Evolutionary conservation across 192 early-diverging fungal species (phyloP), one percentile per base, ranked within the genome.

Genomic region (Entrophospora sp.): DNA sequence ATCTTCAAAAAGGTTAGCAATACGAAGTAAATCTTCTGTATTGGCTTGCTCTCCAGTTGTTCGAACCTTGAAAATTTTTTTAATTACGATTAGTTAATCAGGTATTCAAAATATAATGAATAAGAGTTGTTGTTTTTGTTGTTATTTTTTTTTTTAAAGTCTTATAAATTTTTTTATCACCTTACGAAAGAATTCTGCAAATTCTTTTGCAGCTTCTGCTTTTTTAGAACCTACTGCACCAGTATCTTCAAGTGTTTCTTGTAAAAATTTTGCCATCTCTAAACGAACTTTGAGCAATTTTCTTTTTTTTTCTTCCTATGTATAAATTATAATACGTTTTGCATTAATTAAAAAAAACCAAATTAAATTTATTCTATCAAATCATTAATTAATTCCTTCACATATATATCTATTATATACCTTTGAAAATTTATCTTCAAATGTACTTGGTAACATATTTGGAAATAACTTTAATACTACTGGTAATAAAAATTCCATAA

Each of bases 371-470:
- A 18, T 46, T 20, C 12, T 25, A 12, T 1, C 22, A 35, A 20
- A 22, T n/a, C 6, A 45, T 31, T 31, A 34, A 63, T 8, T n/a
- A n/a, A n/a, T n/a, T n/a, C n/a, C n/a, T n/a, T n/a, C n/a, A n/a
- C n/a, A n/a, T n/a, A n/a, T n/a, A n/a, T n/a, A n/a, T n/a, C n/a
- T n/a, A n/a, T n/a, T n/a, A n/a, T 3, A 62, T 72, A 87, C 86
- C 75, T 86, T 83, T 59, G 79, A 78, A 73, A 83, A 93, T 77
- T 91, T 89, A 83, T 88, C 87, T 73, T 95, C 93, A 78, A 94
- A 98, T 4, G 96, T 98, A 59, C 86, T 89, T 9, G 96, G 96
- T 35, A 98, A 73, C 92, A 98, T 96, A 68, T 93, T 90, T 22
- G 96, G 96, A 85, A 96, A 98, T 45, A 98, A 75, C 73, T 91